Conservation (phyloP, 2,329 filamentous ascomycete genomes). For the Venturiaceae sp. region DNA sequence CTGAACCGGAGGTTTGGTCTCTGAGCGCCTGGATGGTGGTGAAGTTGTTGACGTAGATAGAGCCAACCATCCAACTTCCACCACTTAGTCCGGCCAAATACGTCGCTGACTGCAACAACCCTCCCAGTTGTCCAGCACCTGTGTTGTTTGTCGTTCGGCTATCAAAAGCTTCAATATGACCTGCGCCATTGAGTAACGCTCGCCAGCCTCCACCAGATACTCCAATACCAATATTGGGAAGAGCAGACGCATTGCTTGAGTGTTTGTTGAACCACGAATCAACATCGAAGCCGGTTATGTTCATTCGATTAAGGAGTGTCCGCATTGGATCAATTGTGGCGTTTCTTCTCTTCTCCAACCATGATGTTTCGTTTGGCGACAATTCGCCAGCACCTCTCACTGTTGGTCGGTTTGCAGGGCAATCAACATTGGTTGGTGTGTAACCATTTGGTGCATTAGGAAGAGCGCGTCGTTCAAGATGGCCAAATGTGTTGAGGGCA, state of each 20-base stretch:
- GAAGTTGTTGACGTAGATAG: constrained; percentile 70
- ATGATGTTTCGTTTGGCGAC: constrained; percentile 61
- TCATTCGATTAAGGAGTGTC: constrained; percentile 59
- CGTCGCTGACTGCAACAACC: constrained; percentile 69
- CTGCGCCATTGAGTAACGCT: constrained; percentile 79
- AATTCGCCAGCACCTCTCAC: constrained; percentile 55
- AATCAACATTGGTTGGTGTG: constrained; percentile 56
- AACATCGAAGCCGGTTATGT: constrained; percentile 68
- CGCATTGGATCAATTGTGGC: constrained; percentile 69
- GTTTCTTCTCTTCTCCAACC: constrained; percentile 62
- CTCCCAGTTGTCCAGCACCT: constrained; percentile 59
- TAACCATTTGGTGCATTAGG: constrained; percentile 42
- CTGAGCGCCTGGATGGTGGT: constrained; percentile 46
- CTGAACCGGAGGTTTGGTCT: constrained; percentile 23
- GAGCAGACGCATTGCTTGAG: constrained; percentile 46
- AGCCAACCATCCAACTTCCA: constrained; percentile 75
- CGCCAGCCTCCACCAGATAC: constrained; percentile 79
- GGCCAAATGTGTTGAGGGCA: neutral
- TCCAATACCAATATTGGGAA: constrained; percentile 66
- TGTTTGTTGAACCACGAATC: constrained; percentile 56
- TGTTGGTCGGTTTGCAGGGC: constrained; percentile 56
- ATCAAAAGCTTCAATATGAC: constrained; percentile 71
- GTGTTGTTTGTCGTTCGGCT: constrained; percentile 56
- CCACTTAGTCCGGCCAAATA: constrained; percentile 76
- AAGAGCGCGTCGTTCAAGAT: neutral